Conservation (phyloP, 1,139 yeast species). For the Saccharomycopsis crataegensis region DNA sequence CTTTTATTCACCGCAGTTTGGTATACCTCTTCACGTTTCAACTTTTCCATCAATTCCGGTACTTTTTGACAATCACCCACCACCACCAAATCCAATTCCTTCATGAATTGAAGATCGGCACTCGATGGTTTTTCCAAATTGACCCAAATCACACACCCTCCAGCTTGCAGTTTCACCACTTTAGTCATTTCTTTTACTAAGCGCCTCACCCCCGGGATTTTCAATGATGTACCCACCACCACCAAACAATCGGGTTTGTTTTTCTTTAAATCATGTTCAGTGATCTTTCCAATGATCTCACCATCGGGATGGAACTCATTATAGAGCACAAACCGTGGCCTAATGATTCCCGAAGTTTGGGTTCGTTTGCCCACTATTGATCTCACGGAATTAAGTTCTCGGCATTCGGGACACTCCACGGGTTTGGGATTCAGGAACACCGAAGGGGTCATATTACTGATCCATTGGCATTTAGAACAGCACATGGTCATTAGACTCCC, state of each 20-base stretch:
- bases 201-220: constrained; percentile 64
- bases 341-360: constrained; percentile 52
- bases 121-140: constrained; percentile 35
- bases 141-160: constrained; percentile 40
- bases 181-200: constrained; percentile 40
- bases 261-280: constrained; percentile 47
- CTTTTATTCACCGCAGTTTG: not conserved
- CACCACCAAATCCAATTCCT: constrained; percentile 42
- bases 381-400: constrained; percentile 34
- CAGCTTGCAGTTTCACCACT: constrained; percentile 39
- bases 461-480: constrained; percentile 67
- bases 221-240: constrained; percentile 64
- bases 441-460: constrained; percentile 35
- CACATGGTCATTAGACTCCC: constrained; percentile 66
- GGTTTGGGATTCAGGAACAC: constrained; percentile 29
- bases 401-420: constrained; percentile 37
- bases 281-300: constrained; percentile 56
- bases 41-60: constrained; percentile 31
- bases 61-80: constrained; percentile 54
- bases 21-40: not conserved
- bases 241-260: constrained; percentile 53
- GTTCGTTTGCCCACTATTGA: constrained; percentile 47
- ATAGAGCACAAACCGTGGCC: constrained; percentile 64
- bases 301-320: constrained; percentile 71
- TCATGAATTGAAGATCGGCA: constrained; percentile 35